Percentiles rank a stretch among this genome's conserved stretches.
phyloP scores from a whole-genome alignment of 805 yeast species.

The Kockiozyma suomiensis region DNA sequence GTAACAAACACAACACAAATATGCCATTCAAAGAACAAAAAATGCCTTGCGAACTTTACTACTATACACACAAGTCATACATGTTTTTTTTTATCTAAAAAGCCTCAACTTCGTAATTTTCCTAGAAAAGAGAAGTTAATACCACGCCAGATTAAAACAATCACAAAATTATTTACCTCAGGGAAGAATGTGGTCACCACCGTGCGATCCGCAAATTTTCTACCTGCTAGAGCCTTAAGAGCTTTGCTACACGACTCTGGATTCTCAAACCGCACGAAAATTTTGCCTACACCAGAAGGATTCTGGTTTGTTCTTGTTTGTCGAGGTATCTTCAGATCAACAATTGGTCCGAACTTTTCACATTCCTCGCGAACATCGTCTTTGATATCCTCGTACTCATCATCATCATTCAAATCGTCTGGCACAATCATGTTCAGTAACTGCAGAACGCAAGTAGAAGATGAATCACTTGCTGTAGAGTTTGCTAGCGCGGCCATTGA shows the following conservation, averaged over 20 bases:
- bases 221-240: conserved; percentile 60
- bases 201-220: conserved; percentile 66
- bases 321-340: conserved; percentile 61
- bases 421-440: conserved; percentile 67
- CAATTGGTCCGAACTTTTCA: conserved; percentile 54
- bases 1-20: neutral
- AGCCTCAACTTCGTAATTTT: conserved; percentile 49
- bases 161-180: conserved; percentile 41
- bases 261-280: conserved; percentile 65
- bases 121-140: conserved; percentile 13
- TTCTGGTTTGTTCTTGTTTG: conserved; percentile 51
- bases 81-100: conserved; percentile 26
- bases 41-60: no score
- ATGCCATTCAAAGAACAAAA: neutral
- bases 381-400: conserved; percentile 52
- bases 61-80: neutral
- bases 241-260: conserved; percentile 59
- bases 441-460: conserved; percentile 55
- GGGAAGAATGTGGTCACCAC: conserved; percentile 66
- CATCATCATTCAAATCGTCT: conserved; percentile 60
- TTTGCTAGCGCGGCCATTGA: conserved; percentile 41
- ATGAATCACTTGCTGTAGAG: conserved; percentile 33
- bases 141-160: neutral
- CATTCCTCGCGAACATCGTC: conserved; percentile 58
- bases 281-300: conserved; percentile 67